Conservation (phyloP, 176 grass and related monocot genomes). For the Tuctoria greenei region DNA sequence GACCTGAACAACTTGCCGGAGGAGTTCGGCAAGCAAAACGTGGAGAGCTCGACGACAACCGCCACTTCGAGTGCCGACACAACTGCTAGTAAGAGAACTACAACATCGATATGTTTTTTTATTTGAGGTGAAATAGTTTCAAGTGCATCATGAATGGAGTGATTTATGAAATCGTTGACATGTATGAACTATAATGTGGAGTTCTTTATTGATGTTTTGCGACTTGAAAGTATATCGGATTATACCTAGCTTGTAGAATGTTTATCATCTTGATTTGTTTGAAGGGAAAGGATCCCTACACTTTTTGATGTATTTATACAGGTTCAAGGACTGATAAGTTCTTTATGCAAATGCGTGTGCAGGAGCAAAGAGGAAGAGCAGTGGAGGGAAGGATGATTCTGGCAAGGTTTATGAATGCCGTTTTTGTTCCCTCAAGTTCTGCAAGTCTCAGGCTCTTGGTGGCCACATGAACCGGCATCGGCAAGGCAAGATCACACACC, state of each 20-base stretch:
- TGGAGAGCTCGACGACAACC: conserved; percentile 89
- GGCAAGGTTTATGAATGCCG: conserved; percentile 87
- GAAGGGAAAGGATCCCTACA: no score
- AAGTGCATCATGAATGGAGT: not conserved
- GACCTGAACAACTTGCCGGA: conserved; percentile 98
- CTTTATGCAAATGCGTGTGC: conserved; percentile 1
- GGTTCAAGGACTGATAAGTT: not conserved
- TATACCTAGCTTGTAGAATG: not conserved
- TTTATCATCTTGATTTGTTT: no score
- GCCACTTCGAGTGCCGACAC: conserved; percentile 61
- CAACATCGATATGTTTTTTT: not conserved
- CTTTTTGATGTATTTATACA: no score
- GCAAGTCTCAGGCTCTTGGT: conserved; percentile 95
- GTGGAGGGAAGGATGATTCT: conserved; percentile 67
- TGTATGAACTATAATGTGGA: not conserved
- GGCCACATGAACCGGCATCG: conserved; percentile 99
- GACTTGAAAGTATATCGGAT: not conserved
- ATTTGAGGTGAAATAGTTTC: not conserved
- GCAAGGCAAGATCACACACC: conserved; percentile 57
- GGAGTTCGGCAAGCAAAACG: conserved; percentile 79
- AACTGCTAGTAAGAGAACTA: conserved; percentile 42
- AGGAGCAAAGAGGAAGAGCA: conserved; percentile 83
- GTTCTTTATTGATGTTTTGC: not conserved
- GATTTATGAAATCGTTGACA: not conserved
- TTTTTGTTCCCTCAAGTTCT: conserved; percentile 96